phyloP scores from a whole-genome alignment of 2,329 filamentous ascomycete genomes.

The Meredithiella fracta region DNA sequence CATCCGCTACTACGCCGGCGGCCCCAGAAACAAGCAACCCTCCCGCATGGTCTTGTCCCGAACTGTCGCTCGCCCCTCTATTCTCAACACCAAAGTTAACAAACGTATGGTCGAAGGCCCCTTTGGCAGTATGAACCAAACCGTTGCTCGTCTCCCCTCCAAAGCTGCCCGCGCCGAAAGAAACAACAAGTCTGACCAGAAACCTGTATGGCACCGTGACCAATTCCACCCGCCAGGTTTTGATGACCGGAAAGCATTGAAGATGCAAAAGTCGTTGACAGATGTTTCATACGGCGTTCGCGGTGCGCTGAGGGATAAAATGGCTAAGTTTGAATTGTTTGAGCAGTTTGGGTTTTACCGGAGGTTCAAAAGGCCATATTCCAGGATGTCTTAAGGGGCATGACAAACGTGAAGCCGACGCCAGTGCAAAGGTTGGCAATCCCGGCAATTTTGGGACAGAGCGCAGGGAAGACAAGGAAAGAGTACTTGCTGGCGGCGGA shows the following conservation, averaged over 20 bases:
- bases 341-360: slow-evolving; percentile 65
- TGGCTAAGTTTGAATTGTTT: slow-evolving; percentile 58
- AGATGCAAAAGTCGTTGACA: slow-evolving; percentile 75
- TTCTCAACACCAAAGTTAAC: slow-evolving; percentile 23
- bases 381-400: slow-evolving; percentile 55
- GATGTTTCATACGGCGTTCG: slow-evolving; percentile 60
- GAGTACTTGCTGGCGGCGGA: slow-evolving; percentile 80
- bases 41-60: slow-evolving; percentile 44
- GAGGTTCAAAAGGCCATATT: slow-evolving; percentile 52
- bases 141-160: slow-evolving; percentile 25
- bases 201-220: too few relatives aligned
- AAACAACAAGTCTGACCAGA: slow-evolving; percentile 1
- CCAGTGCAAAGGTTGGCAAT: slow-evolving; percentile 83
- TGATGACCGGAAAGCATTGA: slow-evolving; percentile 53
- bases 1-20: slow-evolving; percentile 7
- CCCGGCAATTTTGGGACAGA: slow-evolving; percentile 53
- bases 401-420: slow-evolving; percentile 65
- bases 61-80: slow-evolving; percentile 29
- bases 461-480: slow-evolving; percentile 21
- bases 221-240: not conserved
- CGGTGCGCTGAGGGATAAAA: slow-evolving; percentile 34
- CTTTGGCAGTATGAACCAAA: slow-evolving; percentile 41
- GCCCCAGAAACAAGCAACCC: slow-evolving; percentile 19
- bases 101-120: slow-evolving; percentile 30
- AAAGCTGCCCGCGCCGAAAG: slow-evolving; percentile 1